Conservation (phyloP, 2,329 filamentous ascomycete genomes). For the Claviceps monticola region DNA sequence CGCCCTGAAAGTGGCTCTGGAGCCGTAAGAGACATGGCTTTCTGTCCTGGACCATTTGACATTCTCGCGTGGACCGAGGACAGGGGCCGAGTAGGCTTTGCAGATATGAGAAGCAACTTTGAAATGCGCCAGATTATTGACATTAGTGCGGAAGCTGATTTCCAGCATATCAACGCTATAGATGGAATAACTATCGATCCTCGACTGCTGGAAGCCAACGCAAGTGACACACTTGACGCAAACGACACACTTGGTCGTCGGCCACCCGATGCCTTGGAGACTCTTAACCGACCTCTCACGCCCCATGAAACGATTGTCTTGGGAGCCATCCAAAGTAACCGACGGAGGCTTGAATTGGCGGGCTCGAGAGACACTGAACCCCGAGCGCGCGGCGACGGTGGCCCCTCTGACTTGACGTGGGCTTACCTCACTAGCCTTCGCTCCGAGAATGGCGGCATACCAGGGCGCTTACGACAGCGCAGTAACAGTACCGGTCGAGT, state of each 20-base stretch:
- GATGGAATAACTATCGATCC: conserved; percentile 42
- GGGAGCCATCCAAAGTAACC: conserved; percentile 40
- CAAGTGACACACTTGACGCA: conserved; percentile 9
- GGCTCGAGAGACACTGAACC: conserved; percentile 15
- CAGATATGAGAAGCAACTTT: conserved; percentile 56
- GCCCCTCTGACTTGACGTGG: conserved; percentile 9
- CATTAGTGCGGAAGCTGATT: conserved; percentile 43
- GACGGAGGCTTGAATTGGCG: conserved; percentile 34
- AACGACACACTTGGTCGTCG: conserved; percentile 2
- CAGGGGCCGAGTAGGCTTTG: conserved; percentile 59
- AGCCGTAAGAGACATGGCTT: conserved; percentile 81
- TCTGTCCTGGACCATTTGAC: conserved; percentile 81
- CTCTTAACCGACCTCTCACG: conserved; percentile 36
- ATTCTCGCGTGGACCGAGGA: conserved; percentile 91
- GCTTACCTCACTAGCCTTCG: conserved; percentile 10
- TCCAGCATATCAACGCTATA: conserved; percentile 41
- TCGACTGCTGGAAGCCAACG: conserved; percentile 33
- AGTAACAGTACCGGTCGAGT: conserved; percentile 23
- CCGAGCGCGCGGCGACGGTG: conserved; percentile 7
- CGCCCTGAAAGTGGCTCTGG: conserved; percentile 56
- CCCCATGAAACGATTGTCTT: conserved; percentile 41
- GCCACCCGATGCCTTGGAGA: conserved; percentile 22
- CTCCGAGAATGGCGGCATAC: conserved; percentile 12
- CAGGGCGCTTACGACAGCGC: conserved; percentile 20
- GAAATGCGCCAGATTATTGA: conserved; percentile 54